Conservation (phyloP, 176 grass and related monocot species). For the Musa acuminata region DNA sequence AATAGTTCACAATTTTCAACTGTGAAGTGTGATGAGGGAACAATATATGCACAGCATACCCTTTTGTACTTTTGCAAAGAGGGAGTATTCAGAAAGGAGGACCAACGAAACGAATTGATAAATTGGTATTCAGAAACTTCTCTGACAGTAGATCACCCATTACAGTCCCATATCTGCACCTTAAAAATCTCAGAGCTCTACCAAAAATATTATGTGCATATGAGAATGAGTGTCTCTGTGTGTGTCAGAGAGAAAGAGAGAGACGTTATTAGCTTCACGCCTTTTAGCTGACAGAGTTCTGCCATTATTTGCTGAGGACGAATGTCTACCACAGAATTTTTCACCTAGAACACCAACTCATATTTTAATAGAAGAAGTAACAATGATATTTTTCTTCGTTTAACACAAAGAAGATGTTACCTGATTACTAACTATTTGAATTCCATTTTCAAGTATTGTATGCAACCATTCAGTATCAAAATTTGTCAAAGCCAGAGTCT, state of each 20-base stretch:
- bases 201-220: background rate
- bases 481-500: slow-evolving; percentile 5
- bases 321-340: slow-evolving; percentile 92
- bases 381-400: background rate
- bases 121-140: slow-evolving; percentile 84
- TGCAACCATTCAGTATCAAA: slow-evolving; percentile 23
- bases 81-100: slow-evolving; percentile 72
- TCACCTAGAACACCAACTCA: slow-evolving; percentile 39
- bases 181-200: background rate
- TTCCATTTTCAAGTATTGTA: slow-evolving; percentile 86
- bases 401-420: slow-evolving; percentile 18
- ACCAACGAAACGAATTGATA: slow-evolving; percentile 68
- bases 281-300: slow-evolving; percentile 75
- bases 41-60: slow-evolving; percentile 27
- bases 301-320: slow-evolving; percentile 83
- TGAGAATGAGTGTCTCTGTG: slow-evolving; percentile 4
- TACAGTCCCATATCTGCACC: slow-evolving; percentile 76
- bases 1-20: background rate
- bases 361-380: background rate
- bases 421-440: slow-evolving; percentile 90
- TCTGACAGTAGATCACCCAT: slow-evolving; percentile 89
- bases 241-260: slow-evolving; percentile 22
- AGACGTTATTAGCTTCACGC: slow-evolving; percentile 90
- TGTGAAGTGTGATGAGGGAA: background rate
- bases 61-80: slow-evolving; percentile 89